Evolutionary conservation across 352 stramenopile species (phyloP), one percentile per base, ranked within the genome.

Genomic region (Globisporangium emineosum): DNA sequence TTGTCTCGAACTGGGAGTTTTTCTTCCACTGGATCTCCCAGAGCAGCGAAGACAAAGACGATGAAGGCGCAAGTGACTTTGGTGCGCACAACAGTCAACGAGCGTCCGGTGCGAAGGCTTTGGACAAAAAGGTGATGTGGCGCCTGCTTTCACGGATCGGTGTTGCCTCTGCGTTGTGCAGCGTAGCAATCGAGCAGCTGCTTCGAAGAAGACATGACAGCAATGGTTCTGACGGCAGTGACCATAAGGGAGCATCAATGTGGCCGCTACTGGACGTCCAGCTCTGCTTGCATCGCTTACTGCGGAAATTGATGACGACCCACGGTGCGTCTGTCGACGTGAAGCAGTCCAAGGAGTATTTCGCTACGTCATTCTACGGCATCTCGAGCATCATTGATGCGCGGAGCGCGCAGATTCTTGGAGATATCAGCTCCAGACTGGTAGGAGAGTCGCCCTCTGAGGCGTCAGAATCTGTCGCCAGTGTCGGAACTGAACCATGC

Each of bases 11-110:
- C 40, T 71, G 69, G 70, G 81, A 77, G 57, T 73, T 78, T 13
- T 81, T 88, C 63, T 86, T 88, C 52, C 66, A 75, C 33, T 88
- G 78, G 78, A 70, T 88, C 25, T 79, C 74, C 10, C 75, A 83
- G 29, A 65, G 68, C 49, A 69, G n/a, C 2, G 77, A 50, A 67
- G 27, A 60, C 27, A 23, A 59, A 21, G 33, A 49, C 49, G 49
- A 45, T 35, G 49, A 61, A 63, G 68, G 53, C 8, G 43, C 8
- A n/a, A 53, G 64, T 58, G 21, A 79, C n/a, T 45, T 33, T 23
- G n/a, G 5, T 75, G 42, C 66, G 51, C 43, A 9, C 21, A 33
- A n/a, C 32, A 45, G 35, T 13, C 43, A n/a, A 5, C 42, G 12
- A 17, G 5, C 30, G 9, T 49, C 30, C 10, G 23, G 29, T 12